Evolutionary conservation across 371 early-diverging fungal genomes (phyloP).

Genomic region (Circinella minor): DNA sequence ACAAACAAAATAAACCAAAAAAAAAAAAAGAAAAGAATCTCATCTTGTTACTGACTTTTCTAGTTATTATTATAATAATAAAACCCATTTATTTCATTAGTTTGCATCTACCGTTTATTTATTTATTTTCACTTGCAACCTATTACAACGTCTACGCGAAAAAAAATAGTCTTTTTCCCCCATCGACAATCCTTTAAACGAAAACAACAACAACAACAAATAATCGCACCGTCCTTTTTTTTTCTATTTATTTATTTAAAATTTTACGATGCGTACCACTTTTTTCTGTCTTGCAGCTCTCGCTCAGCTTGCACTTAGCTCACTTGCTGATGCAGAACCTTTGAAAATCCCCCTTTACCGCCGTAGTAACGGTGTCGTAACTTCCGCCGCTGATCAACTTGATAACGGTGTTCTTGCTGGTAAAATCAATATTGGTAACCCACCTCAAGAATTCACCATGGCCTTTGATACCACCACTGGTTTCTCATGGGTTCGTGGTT

Average conservation of each 20-base stretch:
- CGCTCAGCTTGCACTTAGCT: constrained; percentile 42
- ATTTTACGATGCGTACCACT: constrained; percentile 37
- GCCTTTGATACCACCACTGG: constrained; percentile 57
- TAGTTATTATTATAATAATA: not conserved
- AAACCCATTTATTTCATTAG: not conserved
- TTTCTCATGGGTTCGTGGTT: constrained; percentile 58
- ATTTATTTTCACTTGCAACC: constrained; percentile 1
- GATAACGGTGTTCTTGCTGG: constrained; percentile 55
- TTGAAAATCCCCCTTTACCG: constrained; percentile 47
- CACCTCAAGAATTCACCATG: constrained; percentile 52
- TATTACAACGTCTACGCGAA: not conserved
- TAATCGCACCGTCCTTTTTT: not conserved
- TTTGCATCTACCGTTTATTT: not conserved
- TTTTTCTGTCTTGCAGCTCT: constrained; percentile 49
- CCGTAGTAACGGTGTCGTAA: constrained; percentile 39
- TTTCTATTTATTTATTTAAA: too few species aligned
- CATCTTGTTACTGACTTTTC: constrained; percentile 7
- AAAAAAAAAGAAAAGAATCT: not conserved
- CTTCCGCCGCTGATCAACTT: constrained; percentile 48
- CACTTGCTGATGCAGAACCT: constrained; percentile 35
- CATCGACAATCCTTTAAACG: constrained; percentile 2
- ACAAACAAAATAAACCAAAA: too few species aligned
- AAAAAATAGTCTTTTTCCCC: not conserved
- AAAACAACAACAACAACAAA: constrained; percentile 6
- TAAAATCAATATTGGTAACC: constrained; percentile 46